Base-by-base conservation (phyloP, 129 eudicot species). In the Arctium minus region DNA sequence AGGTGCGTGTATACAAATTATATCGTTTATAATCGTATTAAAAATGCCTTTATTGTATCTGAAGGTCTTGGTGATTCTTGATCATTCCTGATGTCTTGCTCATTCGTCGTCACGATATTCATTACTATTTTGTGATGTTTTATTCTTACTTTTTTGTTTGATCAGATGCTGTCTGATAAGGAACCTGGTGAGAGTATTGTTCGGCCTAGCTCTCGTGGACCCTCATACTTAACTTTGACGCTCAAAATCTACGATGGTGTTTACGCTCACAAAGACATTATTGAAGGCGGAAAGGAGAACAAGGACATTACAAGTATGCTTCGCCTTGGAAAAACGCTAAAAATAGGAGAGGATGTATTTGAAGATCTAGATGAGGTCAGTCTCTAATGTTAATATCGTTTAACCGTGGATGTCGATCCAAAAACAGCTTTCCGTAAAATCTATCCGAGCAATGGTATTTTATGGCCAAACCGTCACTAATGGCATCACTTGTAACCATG, bases 121-220 rank as follows among this genome's bases (percentile, higher is more conserved):
- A 37, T 6, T 8, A 74, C 2, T 22, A 48, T 4, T 78, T 37
- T 69, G 56, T 68, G 3, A 31, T 79, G 1, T 46, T 39, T 13
- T 73, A 4, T 69, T 10, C 33, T 6, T 31, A 11, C 37, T 12
- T 6, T 22, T 60, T 39, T 73, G 84, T 32, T 46, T 73, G 7
- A 48, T 46, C 88, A 96, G 99, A 86, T 89, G 86, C 33, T 96
- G 78, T 76, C 91, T 6, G 93, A 89, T 81, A 96, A 96, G 89
- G 99, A 93, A 36, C 92, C 94, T n/a, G 99, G 99, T 81, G 99
- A 93, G 88, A 93, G 94, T 75, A 82, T 96, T 48, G 70, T 93
- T 8, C 96, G 99, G 37, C 99, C 99, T 33, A 93, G 99, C 84
- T 96, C 99, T 85, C 97, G 94, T 69, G 99, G 99, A 46, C 96